Base-by-base conservation (phyloP, 805 yeast species). In the Cyberlindnera petersonii region DNA sequence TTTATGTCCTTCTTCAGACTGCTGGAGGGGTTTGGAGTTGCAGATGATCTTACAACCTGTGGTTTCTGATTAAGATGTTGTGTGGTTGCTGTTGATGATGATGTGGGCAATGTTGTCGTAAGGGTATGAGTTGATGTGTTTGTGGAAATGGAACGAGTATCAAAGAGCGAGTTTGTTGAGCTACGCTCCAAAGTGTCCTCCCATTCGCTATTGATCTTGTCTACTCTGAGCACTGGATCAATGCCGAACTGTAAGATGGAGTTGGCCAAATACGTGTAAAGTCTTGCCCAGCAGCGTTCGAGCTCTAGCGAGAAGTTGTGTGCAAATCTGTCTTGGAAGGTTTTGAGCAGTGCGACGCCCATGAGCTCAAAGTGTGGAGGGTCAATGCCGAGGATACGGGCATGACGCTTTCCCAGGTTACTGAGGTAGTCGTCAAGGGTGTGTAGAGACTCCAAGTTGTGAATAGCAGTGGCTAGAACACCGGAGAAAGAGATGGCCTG, bases 401-500 rank as follows among this genome's bases (percentile, higher is more conserved):
- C 66, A 58, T 86, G 95, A 36, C 86, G 66, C 55, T 82, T 83
- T 2, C 89, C 94, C 48, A 86, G 61, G 33, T 74, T 72, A 31
- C 64, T 65, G 35, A 86, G 61, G 40, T 79, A 79, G 19, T 71
- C 81, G 50, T 82, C 80, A 49, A 85, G 61, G 6, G 61, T 59
- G 3, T 69, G 54, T 37, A 85, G 64, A 47, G 79, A 70, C 38
- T 82, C 88, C 37, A 86, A 64, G 48, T 77, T 77, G 21, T 72
- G 61, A 43, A 86, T 75, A 3, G 89, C 83, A 30, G 77, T 69
- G 21, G 84, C 74, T 50, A 86, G 59, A 15, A 86, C 86, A 5
- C 89, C 88, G 0, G 91, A 87, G 65, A 86, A 81, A 7, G 89
- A 74, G 13, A 77, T 74, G 1, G 93, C 87, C 61, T 86, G 95